A percentile compares a stretch with the other conserved stretches of the same genome.
Conservation (phyloP, 208 protist genomes). For the Strigomonas culicis region DNA sequence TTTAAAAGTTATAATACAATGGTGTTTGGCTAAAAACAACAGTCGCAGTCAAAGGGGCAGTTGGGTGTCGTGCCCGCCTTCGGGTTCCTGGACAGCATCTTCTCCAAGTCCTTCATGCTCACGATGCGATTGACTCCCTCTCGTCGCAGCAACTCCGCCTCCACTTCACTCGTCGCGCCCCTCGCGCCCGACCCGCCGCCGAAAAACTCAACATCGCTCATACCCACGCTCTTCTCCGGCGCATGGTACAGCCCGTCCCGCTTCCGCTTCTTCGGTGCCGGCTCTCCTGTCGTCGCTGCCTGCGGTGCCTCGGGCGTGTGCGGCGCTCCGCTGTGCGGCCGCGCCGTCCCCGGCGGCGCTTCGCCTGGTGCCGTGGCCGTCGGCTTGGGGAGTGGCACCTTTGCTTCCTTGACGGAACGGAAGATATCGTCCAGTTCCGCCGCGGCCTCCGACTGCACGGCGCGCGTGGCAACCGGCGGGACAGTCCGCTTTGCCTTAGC, state of each 20-base stretch:
- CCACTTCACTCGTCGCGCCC: background rate
- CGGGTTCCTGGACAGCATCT: conserved; percentile 69
- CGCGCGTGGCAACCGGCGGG: too few species aligned
- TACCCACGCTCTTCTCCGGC: conserved; percentile 65
- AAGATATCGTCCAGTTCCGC: background rate
- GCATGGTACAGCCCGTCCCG: conserved; percentile 74
- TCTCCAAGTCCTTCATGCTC: conserved; percentile 62
- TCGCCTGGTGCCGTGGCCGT: background rate
- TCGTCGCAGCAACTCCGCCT: conserved; percentile 22
- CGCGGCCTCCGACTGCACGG: background rate
- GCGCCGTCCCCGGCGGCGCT: too few species aligned
- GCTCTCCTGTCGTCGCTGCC: background rate
- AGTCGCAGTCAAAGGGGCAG: conserved; percentile 91
- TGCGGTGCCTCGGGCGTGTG: background rate
- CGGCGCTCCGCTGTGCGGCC: background rate
- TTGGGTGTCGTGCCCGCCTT: conserved; percentile 82
- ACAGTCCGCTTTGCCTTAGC: too few species aligned
- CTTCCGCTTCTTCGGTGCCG: conserved; percentile 1
- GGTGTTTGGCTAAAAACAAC: conserved; percentile 57
- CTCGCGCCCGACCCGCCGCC: background rate
- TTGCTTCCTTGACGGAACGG: background rate
- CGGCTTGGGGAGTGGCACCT: background rate
- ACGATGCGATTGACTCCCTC: conserved; percentile 85
- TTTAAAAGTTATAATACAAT: too few species aligned
- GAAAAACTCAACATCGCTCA: conserved; percentile 84